Percentiles rank a stretch among this genome's conserved stretches.
Evolutionary conservation across 371 early-diverging fungal species (phyloP).

Genomic region (Mortierella sp.): DNA sequence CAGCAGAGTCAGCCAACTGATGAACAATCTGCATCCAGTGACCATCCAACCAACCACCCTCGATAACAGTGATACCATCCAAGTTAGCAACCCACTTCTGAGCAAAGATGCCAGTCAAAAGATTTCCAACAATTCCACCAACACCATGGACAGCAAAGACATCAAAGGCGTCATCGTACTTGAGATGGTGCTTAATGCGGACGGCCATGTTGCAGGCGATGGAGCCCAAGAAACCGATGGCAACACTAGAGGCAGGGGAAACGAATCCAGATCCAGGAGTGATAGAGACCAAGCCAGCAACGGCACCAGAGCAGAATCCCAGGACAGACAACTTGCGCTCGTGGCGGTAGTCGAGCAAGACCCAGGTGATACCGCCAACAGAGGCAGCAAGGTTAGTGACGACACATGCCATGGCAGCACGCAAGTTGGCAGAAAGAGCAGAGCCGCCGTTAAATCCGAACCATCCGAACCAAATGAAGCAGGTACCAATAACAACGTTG

Average conservation of each 20-base stretch:
- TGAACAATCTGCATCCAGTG: slow-evolving; percentile 84
- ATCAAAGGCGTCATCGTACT: slow-evolving; percentile 91
- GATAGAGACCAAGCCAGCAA: slow-evolving; percentile 93
- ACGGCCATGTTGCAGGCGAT: slow-evolving; percentile 82
- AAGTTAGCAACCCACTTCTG: slow-evolving; percentile 77
- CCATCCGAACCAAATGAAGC: slow-evolving; percentile 94
- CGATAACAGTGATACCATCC: slow-evolving; percentile 75
- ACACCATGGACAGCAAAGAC: slow-evolving; percentile 92
- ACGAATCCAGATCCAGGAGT: slow-evolving; percentile 95
- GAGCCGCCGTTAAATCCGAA: slow-evolving; percentile 93
- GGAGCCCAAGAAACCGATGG: slow-evolving; percentile 84
- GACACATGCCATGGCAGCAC: slow-evolving; percentile 88
- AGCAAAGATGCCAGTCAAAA: slow-evolving; percentile 93
- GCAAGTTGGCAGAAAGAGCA: slow-evolving; percentile 82
- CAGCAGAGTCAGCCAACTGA: slow-evolving; percentile 83
- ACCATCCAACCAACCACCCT: slow-evolving; percentile 89
- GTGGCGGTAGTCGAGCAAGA: slow-evolving; percentile 81
- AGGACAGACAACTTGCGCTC: slow-evolving; percentile 86
- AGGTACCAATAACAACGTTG: slow-evolving; percentile 89
- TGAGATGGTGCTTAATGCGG: slow-evolving; percentile 80
- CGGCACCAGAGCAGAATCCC: slow-evolving; percentile 93
- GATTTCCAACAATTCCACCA: slow-evolving; percentile 88
- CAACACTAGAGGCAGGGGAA: slow-evolving; percentile 83
- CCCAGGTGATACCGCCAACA: slow-evolving; percentile 89
- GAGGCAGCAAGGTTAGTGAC: slow-evolving; percentile 90